A percentile compares a stretch with the other conserved stretches of the same genome.
Evolutionary conservation across 2,329 filamentous ascomycete genomes (phyloP).

Genomic region (Venturia nashicola): DNA sequence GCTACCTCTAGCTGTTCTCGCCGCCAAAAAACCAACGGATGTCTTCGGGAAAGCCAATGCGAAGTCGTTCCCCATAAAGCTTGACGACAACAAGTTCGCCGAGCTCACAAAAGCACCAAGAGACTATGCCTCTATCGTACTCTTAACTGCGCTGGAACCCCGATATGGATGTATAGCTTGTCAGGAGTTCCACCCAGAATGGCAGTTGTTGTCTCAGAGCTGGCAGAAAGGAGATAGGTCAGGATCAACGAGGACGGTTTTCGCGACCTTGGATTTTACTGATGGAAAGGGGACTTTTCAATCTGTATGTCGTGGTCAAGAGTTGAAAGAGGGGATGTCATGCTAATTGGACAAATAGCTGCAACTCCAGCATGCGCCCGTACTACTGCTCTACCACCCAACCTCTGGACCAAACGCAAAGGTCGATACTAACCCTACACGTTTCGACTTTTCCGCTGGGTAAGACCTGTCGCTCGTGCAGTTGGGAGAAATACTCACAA

Average conservation of each 20-base stretch:
- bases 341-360: constrained; percentile 44
- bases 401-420: constrained; percentile 71
- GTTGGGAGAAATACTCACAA: background rate
- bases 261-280: constrained; percentile 75
- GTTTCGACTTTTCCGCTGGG: constrained; percentile 79
- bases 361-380: constrained; percentile 84
- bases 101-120: constrained; percentile 65
- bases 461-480: constrained; percentile 33
- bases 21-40: constrained; percentile 53
- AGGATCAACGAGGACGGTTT: constrained; percentile 60
- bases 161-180: constrained; percentile 80
- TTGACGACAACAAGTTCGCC: constrained; percentile 64
- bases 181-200: constrained; percentile 86
- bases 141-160: constrained; percentile 75
- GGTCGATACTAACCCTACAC: constrained; percentile 52
- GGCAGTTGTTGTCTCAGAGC: constrained; percentile 73
- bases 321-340: background rate
- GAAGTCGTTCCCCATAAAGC: constrained; percentile 62
- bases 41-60: constrained; percentile 60
- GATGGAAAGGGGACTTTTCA: constrained; percentile 79
- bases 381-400: constrained; percentile 77
- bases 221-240: constrained; percentile 78
- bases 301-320: constrained; percentile 47
- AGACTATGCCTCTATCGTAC: constrained; percentile 70
- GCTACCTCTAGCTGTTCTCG: constrained; percentile 47